Percentiles rank a stretch among this genome's conserved stretches.
phyloP scores from a whole-genome alignment of 2,329 filamentous ascomycete genomes.

The Ophiostoma novo-ulmi region DNA sequence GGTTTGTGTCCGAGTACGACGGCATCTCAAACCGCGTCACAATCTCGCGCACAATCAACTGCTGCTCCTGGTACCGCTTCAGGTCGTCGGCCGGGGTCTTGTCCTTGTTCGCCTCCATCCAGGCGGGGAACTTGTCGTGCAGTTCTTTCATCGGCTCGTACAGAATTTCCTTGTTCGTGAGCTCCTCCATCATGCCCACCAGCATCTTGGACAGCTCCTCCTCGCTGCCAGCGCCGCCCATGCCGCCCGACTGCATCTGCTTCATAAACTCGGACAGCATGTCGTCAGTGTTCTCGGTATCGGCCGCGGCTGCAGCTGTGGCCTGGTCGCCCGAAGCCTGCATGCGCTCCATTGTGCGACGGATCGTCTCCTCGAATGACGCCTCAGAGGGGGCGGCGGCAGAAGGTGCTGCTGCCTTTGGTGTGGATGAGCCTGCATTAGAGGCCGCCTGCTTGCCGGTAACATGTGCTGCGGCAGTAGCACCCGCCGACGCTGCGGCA shows the following conservation, averaged over 20 bases:
- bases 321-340: slow-evolving; percentile 81
- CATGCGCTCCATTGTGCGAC: slow-evolving; percentile 93
- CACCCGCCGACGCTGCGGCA: slow-evolving; percentile 29
- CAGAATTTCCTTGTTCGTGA: slow-evolving; percentile 96
- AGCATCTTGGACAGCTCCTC: slow-evolving; percentile 94
- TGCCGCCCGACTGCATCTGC: slow-evolving; percentile 63
- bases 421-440: slow-evolving; percentile 31
- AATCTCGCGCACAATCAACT: slow-evolving; percentile 75
- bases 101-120: slow-evolving; percentile 72
- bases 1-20: slow-evolving; percentile 75
- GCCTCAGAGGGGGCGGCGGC: slow-evolving; percentile 39
- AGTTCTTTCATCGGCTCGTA: slow-evolving; percentile 99
- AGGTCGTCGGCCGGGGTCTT: slow-evolving; percentile 66
- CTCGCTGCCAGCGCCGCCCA: slow-evolving; percentile 57
- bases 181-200: slow-evolving; percentile 96
- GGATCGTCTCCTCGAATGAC: slow-evolving; percentile 87
- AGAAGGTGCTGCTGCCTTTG: slow-evolving; percentile 31
- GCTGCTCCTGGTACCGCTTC: slow-evolving; percentile 75
- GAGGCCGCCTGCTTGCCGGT: slow-evolving; percentile 24
- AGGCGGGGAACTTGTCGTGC: slow-evolving; percentile 82
- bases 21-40: slow-evolving; percentile 80
- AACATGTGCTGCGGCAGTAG: slow-evolving; percentile 28
- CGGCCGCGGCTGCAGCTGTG: slow-evolving; percentile 67
- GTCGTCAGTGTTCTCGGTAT: slow-evolving; percentile 58
- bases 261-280: slow-evolving; percentile 89